Conservation (phyloP, 225 moss, liverwort and hornwort genomes). For the Straminergon stramineum region DNA sequence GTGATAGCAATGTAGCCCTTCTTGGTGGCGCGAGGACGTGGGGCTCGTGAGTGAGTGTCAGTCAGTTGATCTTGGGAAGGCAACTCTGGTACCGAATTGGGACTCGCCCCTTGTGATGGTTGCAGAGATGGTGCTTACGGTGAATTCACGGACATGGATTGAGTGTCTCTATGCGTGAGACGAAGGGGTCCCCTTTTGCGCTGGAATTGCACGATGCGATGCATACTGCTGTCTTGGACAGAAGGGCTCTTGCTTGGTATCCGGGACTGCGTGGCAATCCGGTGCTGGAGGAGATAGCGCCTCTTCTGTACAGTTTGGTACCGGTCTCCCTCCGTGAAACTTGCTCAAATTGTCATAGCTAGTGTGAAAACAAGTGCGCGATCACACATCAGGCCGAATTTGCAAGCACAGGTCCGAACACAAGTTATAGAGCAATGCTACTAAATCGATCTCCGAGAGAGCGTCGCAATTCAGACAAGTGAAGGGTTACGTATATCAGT, state of each 20-base stretch:
- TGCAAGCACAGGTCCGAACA: neutral
- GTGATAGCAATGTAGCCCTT: slow-evolving; percentile 17
- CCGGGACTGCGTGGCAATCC: neutral
- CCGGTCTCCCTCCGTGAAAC: neutral
- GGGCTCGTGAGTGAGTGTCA: neutral
- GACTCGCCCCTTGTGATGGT: neutral
- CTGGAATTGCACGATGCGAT: slow-evolving; percentile 3
- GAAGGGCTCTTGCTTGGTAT: neutral
- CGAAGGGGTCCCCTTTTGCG: neutral
- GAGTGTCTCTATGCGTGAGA: neutral
- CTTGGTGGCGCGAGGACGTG: neutral
- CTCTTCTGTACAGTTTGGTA: neutral
- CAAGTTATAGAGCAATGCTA: neutral
- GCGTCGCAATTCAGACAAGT: neutral
- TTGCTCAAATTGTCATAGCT: neutral
- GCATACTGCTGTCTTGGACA: neutral
- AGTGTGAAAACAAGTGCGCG: neutral
- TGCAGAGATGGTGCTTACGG: neutral
- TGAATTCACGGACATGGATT: neutral
- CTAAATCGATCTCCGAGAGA: neutral
- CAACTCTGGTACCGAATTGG: neutral
- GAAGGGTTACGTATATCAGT: neutral
- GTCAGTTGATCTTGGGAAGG: neutral
- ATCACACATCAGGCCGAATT: neutral
- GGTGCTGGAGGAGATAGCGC: neutral